Conservation (phyloP, 371 early-diverging fungal species). For the Fennellomyces sp. region DNA sequence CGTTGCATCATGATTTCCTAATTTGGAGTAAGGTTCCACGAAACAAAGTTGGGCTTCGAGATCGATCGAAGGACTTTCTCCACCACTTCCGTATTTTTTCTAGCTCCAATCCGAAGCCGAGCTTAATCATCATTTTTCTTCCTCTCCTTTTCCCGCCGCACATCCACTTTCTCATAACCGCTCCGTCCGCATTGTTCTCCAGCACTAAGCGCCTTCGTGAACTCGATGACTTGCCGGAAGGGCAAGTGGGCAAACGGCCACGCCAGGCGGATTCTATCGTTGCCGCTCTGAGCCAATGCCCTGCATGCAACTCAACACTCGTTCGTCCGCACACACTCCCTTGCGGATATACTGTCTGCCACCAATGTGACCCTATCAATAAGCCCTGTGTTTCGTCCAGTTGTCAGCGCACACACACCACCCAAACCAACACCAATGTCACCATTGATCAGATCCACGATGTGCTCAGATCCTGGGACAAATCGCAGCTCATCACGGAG, state of each 20-base stretch:
- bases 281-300: neutral
- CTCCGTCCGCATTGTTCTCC: neutral
- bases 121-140: too few species aligned
- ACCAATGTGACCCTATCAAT: slow-evolving; percentile 26
- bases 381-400: slow-evolving; percentile 9
- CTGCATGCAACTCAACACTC: neutral
- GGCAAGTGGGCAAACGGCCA: neutral
- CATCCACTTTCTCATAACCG: too few species aligned
- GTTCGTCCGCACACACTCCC: slow-evolving; percentile 43
- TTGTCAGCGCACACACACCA: slow-evolving; percentile 22
- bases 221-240: neutral
- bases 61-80: too few species aligned
- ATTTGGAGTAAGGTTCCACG: too few species aligned
- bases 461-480: neutral
- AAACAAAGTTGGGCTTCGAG: too few species aligned
- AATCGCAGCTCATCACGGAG: slow-evolving; percentile 10
- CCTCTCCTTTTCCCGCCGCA: too few species aligned
- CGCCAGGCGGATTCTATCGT: neutral
- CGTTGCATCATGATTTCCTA: too few species aligned
- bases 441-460: slow-evolving; percentile 10
- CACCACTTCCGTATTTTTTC: too few species aligned
- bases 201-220: neutral
- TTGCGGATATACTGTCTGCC: slow-evolving; percentile 52
- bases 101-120: too few species aligned
- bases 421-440: slow-evolving; percentile 12